Evolutionary conservation across 371 early-diverging fungal genomes (phyloP), one percentile per base, ranked within the genome.

Genomic region (Actinomucor elegans): DNA sequence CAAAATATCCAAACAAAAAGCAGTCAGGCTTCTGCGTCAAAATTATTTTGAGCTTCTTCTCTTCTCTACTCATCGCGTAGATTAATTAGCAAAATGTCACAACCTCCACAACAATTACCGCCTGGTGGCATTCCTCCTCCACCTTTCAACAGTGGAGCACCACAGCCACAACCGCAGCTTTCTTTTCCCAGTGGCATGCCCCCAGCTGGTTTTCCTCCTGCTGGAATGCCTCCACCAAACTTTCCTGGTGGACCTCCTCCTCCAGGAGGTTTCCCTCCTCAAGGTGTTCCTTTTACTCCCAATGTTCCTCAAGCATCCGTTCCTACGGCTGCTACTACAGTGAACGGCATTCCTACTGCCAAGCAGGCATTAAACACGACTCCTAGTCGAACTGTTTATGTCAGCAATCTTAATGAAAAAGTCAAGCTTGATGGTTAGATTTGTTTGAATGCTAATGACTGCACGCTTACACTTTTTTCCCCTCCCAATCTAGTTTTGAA

Each of bases 341-440:
- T 55, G 14, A 66, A 54, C 32, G 69, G 75, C n/a, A 61, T 79
- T 52, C 80, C 84, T 24, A 54, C 59, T 2, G 75, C 80, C 5
- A 85, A 82, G 56, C 83, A 84, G 45, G 70, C 77, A 29, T 62
- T 84, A 15, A 76, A 83, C 62, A 80, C 76, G 33, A 69, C 85
- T 31, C 90, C 96, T 17, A 83, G 75, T 52, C 80, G 89, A 52
- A 93, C 95, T 15, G 79, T 97, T 49, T 95, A 95, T 71, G 83
- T 93, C 52, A 85, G 84, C 55, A 87, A 90, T 63, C 73, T 97
- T 34, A 90, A 92, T 59, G 96, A 94, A 62, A 90, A 93, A 68
- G 84, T 93, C 44, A 88, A 91, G 52, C 75, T 91, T 49, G 74
- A 81, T 58, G 90, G 90, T 91, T 70, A 31, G 9, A 6, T 56